phyloP scores from a whole-genome alignment of 2,329 filamentous ascomycete species.

The Nemania bipapillata region DNA sequence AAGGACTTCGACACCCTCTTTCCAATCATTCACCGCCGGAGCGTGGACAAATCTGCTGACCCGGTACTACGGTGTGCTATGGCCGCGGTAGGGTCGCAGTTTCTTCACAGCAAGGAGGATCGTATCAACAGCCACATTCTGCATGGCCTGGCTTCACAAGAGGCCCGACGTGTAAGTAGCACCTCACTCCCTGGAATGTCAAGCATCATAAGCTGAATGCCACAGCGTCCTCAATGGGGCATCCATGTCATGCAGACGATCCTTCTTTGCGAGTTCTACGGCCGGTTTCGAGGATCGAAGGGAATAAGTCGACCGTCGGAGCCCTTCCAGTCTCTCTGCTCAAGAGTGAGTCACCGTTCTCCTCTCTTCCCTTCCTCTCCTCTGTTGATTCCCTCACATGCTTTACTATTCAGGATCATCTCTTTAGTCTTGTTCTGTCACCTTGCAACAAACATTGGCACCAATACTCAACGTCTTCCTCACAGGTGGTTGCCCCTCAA shows the following conservation, averaged over 20 bases:
- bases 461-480: slow-evolving; percentile 53
- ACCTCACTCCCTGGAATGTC: not conserved
- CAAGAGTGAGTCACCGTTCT: slow-evolving; percentile 63
- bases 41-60: slow-evolving; percentile 57
- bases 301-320: slow-evolving; percentile 60
- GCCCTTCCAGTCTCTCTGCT: slow-evolving; percentile 63
- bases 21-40: slow-evolving; percentile 63
- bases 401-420: slow-evolving; percentile 51
- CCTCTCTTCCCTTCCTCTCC: slow-evolving; percentile 41
- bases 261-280: slow-evolving; percentile 66
- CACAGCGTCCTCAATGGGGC: slow-evolving; percentile 61
- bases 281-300: slow-evolving; percentile 65
- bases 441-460: slow-evolving; percentile 47
- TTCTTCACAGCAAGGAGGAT: slow-evolving; percentile 60
- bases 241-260: slow-evolving; percentile 65
- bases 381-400: slow-evolving; percentile 49
- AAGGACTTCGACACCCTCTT: slow-evolving; percentile 60
- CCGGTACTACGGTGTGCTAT: slow-evolving; percentile 64
- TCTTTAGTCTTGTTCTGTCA: slow-evolving; percentile 52
- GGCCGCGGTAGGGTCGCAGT: slow-evolving; percentile 67
- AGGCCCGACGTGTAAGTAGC: slow-evolving; percentile 61
- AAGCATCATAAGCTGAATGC: slow-evolving; percentile 20
- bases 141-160: slow-evolving; percentile 63
- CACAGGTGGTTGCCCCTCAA: slow-evolving; percentile 56
- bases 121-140: slow-evolving; percentile 62